Evolutionary conservation across 2,329 filamentous ascomycete species (phyloP).

Genomic region (Huntiella bhutanensis): DNA sequence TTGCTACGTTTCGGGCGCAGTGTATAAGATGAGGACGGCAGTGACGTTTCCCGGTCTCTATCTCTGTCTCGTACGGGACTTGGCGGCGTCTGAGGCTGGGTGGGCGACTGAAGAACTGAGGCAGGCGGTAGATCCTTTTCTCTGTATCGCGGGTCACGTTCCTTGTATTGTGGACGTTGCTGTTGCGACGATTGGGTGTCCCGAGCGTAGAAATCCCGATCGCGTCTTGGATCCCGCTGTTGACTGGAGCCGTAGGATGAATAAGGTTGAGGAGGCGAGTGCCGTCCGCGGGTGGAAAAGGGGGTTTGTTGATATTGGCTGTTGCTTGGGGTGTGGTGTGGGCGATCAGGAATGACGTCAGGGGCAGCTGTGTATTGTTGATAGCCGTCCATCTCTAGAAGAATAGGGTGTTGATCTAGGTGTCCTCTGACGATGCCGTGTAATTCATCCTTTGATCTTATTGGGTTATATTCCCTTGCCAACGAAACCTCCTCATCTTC

Average conservation of each 20-base stretch:
- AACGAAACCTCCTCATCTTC: conserved; percentile 9
- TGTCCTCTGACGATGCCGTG: conserved; percentile 8
- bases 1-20: conserved; percentile 6
- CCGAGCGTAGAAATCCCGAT: neutral
- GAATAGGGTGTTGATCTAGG: conserved; percentile 6
- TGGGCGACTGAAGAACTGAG: neutral
- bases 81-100: conserved; percentile 5
- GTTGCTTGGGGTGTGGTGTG: neutral
- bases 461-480: conserved; percentile 6
- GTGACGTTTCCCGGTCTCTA: conserved; percentile 1
- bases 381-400: conserved; percentile 9
- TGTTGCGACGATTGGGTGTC: neutral
- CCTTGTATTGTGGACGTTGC: neutral
- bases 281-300: no score
- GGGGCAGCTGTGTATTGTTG: neutral
- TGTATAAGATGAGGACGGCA: conserved; percentile 2
- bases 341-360: conserved; percentile 8
- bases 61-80: conserved; percentile 2
- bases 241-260: conserved; percentile 1
- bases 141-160: conserved; percentile 1
- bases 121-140: conserved; percentile 6
- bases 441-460: conserved; percentile 1
- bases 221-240: conserved; percentile 1
- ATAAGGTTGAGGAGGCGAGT: neutral
- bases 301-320: neutral